Percentiles rank a stretch among this genome's conserved stretches.
These are phyloP conservation scores for Boletus sensibilis DNA, from an alignment of 768 basidiomycete species.

Conservation along the genomic window DNA sequence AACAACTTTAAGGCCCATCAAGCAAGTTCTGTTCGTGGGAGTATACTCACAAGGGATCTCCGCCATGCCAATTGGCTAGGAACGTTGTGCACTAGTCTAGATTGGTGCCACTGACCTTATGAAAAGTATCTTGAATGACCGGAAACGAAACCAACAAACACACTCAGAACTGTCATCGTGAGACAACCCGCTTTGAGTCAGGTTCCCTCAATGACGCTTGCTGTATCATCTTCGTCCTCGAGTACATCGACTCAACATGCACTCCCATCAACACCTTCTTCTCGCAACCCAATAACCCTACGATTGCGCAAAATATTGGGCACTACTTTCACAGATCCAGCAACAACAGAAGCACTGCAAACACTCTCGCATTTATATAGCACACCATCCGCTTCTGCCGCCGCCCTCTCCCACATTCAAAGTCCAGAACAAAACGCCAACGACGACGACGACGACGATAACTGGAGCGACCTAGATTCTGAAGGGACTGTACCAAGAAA, in stretches of 20 bases:
- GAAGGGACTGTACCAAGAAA: constrained; percentile 11
- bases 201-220: constrained; percentile 11
- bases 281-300: constrained; percentile 75
- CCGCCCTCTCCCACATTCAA: constrained; percentile 2
- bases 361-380: constrained; percentile 83
- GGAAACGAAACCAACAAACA: neutral
- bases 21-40: neutral
- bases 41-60: neutral
- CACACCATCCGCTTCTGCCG: constrained; percentile 18
- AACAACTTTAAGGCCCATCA: too few species aligned
- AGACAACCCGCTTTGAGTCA: neutral
- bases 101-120: neutral
- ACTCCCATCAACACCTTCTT: neutral
- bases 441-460: constrained; percentile 36
- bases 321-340: constrained; percentile 73
- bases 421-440: constrained; percentile 28
- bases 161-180: neutral
- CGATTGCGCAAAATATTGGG: constrained; percentile 90
- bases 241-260: constrained; percentile 13
- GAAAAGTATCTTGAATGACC: neutral
- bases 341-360: constrained; percentile 75
- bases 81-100: neutral
- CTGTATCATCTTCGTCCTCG: neutral
- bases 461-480: constrained; percentile 25
- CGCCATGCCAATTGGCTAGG: too few species aligned